Evolutionary conservation across 495 filamentous ascomycete species (phyloP), one percentile per base, ranked within the genome.

Genomic region (Letharia columbiana): DNA sequence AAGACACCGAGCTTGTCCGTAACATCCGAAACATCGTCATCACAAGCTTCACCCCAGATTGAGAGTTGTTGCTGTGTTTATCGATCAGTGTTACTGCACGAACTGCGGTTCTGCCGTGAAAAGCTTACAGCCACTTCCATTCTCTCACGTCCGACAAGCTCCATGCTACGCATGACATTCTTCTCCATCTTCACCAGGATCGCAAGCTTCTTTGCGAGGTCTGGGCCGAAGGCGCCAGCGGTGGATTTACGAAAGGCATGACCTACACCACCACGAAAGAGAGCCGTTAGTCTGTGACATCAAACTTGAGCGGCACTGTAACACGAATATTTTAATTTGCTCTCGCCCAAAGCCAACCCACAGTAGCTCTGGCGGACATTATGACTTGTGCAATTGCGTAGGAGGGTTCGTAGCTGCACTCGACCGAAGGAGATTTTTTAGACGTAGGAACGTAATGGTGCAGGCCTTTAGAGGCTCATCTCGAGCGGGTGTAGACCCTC

Each of bases 121-220:
- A 54, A 60, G 49, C 89, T 72, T 87, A 96, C 91, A 71, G 94
- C 95, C 70, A 96, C 94, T 71, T 98, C 95, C 90, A 98, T 97
- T 68, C 95, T 84, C 82, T 98, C 94, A 69, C 91, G 86, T 42
- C 91, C 90, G 50, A 98, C 94, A 62, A 93, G 81, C 76, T 98
- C 94, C 84, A 98, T 87, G 75, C 92, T 96, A 73, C 94, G 90
- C 94, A 98, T 98, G 59, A 96, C 89, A 73, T 98, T 98, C 89
- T 98, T 98, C 81, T 98, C 94, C 95, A 98, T 98, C 83, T 98
- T 98, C 67, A 98, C 94, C 45, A 98, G 85, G 82, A 96, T 91
- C 37, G 92, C 88, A 64, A 98, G 86, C 85, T 98, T 98, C 82
- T 94, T 93, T 63, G 95, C 89, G 41, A 98, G 88, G 65, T 98